These are phyloP conservation scores for Pythium sp. DNA, from an alignment of 352 stramenopile genomes.

Conservation along the genomic window DNA sequence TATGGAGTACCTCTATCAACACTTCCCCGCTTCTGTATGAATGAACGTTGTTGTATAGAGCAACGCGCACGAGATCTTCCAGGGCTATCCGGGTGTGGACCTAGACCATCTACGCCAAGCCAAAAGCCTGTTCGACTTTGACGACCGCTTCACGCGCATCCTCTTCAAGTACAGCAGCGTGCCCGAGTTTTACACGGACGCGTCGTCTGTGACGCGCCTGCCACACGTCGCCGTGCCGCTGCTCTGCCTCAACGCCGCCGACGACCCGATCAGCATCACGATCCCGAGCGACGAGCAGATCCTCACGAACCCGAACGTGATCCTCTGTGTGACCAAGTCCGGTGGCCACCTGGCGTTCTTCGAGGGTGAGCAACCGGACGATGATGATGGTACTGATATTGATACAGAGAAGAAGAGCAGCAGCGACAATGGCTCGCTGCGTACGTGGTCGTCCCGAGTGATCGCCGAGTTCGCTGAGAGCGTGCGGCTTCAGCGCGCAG, in stretches of 20 bases:
- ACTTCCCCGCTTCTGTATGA: not conserved
- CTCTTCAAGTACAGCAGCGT: conserved; percentile 57
- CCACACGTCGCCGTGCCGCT: conserved; percentile 41
- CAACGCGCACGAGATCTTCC: conserved; percentile 64
- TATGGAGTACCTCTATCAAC: not conserved
- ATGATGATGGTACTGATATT: too few relatives aligned
- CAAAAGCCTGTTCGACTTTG: conserved; percentile 51
- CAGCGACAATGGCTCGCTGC: conserved; percentile 16
- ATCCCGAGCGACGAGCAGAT: conserved; percentile 26
- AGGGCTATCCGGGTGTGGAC: conserved; percentile 39
- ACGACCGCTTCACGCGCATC: conserved; percentile 59
- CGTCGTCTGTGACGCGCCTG: conserved; percentile 39
- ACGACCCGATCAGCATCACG: conserved; percentile 60
- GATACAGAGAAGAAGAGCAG: conserved; percentile 10
- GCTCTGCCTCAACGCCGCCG: conserved; percentile 58
- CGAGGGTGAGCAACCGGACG: conserved; percentile 18
- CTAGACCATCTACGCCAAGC: conserved; percentile 34
- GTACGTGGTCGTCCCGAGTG: conserved; percentile 34
- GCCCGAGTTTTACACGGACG: conserved; percentile 58
- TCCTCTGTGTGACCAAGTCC: conserved; percentile 59
- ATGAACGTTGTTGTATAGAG: conserved; percentile 22
- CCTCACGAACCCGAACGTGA: conserved; percentile 45
- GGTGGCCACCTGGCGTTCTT: conserved; percentile 76
- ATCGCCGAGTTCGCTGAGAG: conserved; percentile 41
- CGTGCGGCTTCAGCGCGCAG: conserved; percentile 13